Evolutionary conservation across 805 yeast genomes (phyloP).

Genomic region (Candida germanica): DNA sequence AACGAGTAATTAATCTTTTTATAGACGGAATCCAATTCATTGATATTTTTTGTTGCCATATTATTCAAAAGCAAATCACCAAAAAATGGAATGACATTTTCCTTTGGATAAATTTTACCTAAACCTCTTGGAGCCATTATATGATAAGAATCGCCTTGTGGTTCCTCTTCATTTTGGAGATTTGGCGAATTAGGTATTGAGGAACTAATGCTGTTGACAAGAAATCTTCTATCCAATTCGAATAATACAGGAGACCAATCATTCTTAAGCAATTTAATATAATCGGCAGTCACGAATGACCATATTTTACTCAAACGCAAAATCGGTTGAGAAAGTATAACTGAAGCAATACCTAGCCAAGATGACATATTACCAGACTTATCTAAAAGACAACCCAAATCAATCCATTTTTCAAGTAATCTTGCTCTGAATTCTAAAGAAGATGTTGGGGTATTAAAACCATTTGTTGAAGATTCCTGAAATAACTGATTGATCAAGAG

Average conservation of each 20-base stretch:
- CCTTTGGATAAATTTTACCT: slow-evolving; percentile 72
- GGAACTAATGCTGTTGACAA: slow-evolving; percentile 30
- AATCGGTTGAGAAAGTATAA: slow-evolving; percentile 78
- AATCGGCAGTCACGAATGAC: slow-evolving; percentile 62
- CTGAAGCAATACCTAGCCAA: slow-evolving; percentile 87
- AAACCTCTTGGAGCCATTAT: slow-evolving; percentile 86
- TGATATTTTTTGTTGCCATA: slow-evolving; percentile 29
- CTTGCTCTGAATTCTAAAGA: slow-evolving; percentile 52
- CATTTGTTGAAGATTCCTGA: slow-evolving; percentile 35
- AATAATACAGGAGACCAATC: slow-evolving; percentile 94
- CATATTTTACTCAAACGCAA: slow-evolving; percentile 72
- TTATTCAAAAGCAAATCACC: slow-evolving; percentile 73
- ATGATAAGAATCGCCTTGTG: slow-evolving; percentile 52
- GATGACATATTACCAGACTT: slow-evolving; percentile 87
- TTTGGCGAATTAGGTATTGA: slow-evolving; percentile 10
- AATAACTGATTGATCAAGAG: slow-evolving; percentile 69
- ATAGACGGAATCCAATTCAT: slow-evolving; percentile 62
- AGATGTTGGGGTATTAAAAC: slow-evolving; percentile 15
- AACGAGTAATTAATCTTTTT: slow-evolving; percentile 69
- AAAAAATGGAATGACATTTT: slow-evolving; percentile 81
- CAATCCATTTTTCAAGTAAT: slow-evolving; percentile 78
- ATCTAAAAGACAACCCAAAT: slow-evolving; percentile 74
- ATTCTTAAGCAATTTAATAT: slow-evolving; percentile 58
- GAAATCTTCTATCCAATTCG: slow-evolving; percentile 76
- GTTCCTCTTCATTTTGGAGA: slow-evolving; percentile 4